phyloP scores from a whole-genome alignment of 306 rosid species.

The Adenanthera pavonina region DNA sequence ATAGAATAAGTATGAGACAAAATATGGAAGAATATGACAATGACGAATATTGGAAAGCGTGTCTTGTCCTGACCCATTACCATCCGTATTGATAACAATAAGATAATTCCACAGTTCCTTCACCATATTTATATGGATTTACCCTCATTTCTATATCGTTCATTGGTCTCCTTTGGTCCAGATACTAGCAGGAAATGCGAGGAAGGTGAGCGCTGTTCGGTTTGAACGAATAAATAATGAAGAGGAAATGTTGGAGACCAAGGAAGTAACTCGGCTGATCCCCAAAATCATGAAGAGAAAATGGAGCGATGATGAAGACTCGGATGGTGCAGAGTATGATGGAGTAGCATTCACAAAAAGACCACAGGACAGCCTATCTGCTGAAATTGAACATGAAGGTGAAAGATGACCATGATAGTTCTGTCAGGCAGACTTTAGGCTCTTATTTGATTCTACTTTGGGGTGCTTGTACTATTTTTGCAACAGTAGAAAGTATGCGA shows the following conservation, averaged over 20 bases:
- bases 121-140: not conserved
- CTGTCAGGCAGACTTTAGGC: constrained; percentile 33
- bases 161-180: constrained; percentile 29
- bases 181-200: constrained; percentile 96
- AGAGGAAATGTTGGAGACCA: constrained; percentile 53
- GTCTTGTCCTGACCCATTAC: not conserved
- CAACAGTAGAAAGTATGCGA: constrained; percentile 46
- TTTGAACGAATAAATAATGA: constrained; percentile 72
- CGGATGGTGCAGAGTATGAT: constrained; percentile 59
- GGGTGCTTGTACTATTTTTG: constrained; percentile 51
- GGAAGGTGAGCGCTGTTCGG: constrained; percentile 95
- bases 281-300: constrained; percentile 84
- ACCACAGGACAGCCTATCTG: constrained; percentile 54
- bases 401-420: constrained; percentile 42
- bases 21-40: not conserved
- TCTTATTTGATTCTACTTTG: not conserved
- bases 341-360: constrained; percentile 60
- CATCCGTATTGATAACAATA: not conserved
- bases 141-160: not conserved
- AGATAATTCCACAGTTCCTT: constrained; percentile 1
- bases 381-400: constrained; percentile 51
- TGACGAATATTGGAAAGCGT: not conserved
- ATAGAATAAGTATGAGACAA: not conserved
- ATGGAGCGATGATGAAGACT: constrained; percentile 67
- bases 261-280: constrained; percentile 73